A percentile compares a stretch with the other conserved stretches of the same genome.
phyloP scores from a whole-genome alignment of 2,329 filamentous ascomycete species.

The Cytospora piceae region DNA sequence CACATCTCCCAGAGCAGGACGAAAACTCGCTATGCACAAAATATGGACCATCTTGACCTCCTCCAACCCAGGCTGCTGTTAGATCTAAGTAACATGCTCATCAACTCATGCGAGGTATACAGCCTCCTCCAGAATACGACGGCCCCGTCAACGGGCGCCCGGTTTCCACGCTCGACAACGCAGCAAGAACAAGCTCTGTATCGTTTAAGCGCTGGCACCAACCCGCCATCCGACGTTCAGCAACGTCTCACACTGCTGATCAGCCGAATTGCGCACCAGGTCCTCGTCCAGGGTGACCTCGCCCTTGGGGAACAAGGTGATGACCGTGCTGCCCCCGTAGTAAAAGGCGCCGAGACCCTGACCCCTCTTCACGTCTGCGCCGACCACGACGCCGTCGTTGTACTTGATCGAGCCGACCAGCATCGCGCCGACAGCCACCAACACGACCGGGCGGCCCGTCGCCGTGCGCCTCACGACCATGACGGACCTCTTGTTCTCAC shows the following conservation, averaged over 20 bases:
- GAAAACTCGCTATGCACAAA: neutral
- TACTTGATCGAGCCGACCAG: constrained; percentile 48
- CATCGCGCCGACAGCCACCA: constrained; percentile 49
- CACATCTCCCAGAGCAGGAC: neutral
- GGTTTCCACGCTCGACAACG: neutral
- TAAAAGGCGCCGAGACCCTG: constrained; percentile 46
- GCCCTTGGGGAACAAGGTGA: constrained; percentile 42
- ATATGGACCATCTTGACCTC: too few relatives aligned
- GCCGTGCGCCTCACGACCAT: constrained; percentile 41
- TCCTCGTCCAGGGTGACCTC: constrained; percentile 44
- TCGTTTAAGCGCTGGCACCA: constrained; percentile 18
- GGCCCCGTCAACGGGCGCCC: neutral
- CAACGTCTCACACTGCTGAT: constrained; percentile 44
- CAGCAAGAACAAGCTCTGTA: neutral
- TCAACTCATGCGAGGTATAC: neutral
- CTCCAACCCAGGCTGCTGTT: too few relatives aligned
- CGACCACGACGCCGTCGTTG: constrained; percentile 40
- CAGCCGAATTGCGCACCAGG: constrained; percentile 43
- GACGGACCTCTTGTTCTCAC: constrained; percentile 46
- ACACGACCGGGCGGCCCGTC: constrained; percentile 38
- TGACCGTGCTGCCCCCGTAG: constrained; percentile 48
- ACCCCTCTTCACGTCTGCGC: constrained; percentile 40
- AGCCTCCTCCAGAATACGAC: neutral
- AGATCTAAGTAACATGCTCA: too few relatives aligned
- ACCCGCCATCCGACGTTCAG: constrained; percentile 44